Conservation (phyloP, 1,284 basidiomycete genomes). For the Cerrena zonata region DNA sequence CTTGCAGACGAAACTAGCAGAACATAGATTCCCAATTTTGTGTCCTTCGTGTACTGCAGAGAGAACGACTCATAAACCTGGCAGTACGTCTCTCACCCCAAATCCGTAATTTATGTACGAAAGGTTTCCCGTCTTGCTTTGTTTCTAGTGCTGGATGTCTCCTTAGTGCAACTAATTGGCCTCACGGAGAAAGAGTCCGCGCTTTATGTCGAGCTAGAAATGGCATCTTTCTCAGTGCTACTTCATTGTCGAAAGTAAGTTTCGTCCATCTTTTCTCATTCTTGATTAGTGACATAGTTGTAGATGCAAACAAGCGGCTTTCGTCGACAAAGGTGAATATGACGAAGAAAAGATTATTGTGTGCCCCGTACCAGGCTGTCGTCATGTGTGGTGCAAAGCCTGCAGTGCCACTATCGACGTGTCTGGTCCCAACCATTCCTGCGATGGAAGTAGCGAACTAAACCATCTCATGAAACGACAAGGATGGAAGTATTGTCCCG, state of each 20-base stretch:
- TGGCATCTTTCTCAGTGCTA: conserved; percentile 46
- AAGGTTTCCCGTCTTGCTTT: not conserved
- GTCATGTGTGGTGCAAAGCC: conserved; percentile 47
- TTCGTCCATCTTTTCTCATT: not conserved
- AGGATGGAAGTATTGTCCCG: conserved; percentile 57
- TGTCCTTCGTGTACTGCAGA: conserved; percentile 50
- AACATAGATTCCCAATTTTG: conserved; percentile 53
- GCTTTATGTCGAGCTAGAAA: conserved; percentile 49
- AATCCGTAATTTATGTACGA: not conserved
- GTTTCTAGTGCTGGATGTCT: conserved; percentile 37
- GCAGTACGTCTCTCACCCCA: conserved; percentile 29
- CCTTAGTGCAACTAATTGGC: conserved; percentile 42
- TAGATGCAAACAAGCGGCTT: conserved; percentile 39
- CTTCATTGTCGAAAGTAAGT: conserved; percentile 47
- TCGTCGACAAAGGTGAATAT: conserved; percentile 46
- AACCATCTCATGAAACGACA: conserved; percentile 44
- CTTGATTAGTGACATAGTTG: not conserved
- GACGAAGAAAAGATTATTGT: conserved; percentile 33
- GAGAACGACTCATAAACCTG: conserved; percentile 26
- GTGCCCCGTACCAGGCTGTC: conserved; percentile 43
- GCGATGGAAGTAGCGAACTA: conserved; percentile 50
- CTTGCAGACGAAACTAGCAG: conserved; percentile 41
- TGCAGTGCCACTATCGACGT: conserved; percentile 42
- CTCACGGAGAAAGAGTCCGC: conserved; percentile 42
- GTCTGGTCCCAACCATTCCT: conserved; percentile 40